phyloP scores from a whole-genome alignment of 371 early-diverging fungal genomes.

The Synchytrium microbalum region DNA sequence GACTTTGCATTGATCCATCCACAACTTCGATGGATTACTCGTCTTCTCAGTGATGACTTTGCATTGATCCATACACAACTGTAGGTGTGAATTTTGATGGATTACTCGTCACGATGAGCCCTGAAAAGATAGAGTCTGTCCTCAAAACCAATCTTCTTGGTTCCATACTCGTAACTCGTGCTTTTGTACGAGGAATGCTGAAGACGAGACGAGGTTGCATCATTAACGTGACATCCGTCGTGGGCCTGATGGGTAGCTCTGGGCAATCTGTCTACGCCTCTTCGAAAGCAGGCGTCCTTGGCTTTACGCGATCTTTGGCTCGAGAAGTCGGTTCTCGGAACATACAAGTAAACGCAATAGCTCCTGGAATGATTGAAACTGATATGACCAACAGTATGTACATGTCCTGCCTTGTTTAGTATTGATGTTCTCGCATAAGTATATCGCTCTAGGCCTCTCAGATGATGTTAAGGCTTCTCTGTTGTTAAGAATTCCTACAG shows the following conservation, averaged over 20 bases:
- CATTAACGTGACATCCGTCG: conserved; percentile 74
- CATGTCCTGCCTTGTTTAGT: neutral
- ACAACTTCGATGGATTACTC: too few species aligned
- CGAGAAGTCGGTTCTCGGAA: conserved; percentile 67
- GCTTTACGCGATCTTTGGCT: conserved; percentile 61
- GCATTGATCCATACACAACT: too few species aligned
- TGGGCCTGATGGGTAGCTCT: conserved; percentile 66
- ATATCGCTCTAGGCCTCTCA: conserved; percentile 22
- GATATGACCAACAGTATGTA: conserved; percentile 64
- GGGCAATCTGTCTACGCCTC: conserved; percentile 78
- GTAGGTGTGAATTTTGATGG: too few species aligned
- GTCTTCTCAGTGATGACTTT: too few species aligned
- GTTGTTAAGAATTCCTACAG: conserved; percentile 43
- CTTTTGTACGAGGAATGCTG: too few species aligned
- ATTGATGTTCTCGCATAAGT: too few species aligned
- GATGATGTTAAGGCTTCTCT: conserved; percentile 31
- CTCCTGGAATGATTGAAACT: conserved; percentile 84
- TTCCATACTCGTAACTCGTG: too few species aligned
- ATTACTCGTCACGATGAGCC: too few species aligned
- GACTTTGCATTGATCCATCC: too few species aligned
- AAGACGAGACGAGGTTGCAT: conserved; percentile 74
- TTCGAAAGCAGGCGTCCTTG: conserved; percentile 76
- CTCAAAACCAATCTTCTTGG: neutral
- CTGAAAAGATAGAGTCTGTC: too few species aligned
- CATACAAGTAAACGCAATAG: conserved; percentile 72